Percentiles rank a stretch among this genome's conserved stretches.
These are phyloP conservation scores for Suillus cothurnatus DNA, from an alignment of 768 basidiomycete genomes.

Conservation along the genomic window DNA sequence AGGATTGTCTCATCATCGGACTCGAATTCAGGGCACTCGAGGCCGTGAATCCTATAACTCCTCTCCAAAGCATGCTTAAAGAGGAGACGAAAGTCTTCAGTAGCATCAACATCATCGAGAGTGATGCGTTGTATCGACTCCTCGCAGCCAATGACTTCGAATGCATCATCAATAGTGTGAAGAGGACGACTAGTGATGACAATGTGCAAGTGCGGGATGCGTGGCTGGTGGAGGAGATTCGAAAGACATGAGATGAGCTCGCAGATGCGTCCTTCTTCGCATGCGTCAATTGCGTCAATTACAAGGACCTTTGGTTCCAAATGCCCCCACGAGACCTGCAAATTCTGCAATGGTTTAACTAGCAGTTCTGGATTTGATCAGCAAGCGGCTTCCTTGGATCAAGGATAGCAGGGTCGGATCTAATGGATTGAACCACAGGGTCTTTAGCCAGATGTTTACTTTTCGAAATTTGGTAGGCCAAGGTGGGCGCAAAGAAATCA, in stretches of 20 bases:
- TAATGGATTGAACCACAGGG: not conserved
- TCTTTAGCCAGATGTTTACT: not conserved
- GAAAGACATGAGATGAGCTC: not conserved
- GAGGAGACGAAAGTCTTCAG: not conserved
- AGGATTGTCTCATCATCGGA: not conserved
- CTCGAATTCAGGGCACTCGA: not conserved
- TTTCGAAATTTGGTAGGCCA: conserved; percentile 1
- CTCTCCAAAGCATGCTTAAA: not conserved
- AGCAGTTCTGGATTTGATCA: not conserved
- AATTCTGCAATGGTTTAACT: not conserved
- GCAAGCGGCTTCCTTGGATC: not conserved
- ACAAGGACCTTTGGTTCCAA: not conserved
- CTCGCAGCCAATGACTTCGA: not conserved
- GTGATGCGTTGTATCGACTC: not conserved
- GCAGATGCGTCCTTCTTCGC: not conserved
- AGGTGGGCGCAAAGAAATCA: conserved; percentile 1
- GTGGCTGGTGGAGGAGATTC: not conserved
- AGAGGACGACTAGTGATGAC: not conserved
- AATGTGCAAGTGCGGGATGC: not conserved
- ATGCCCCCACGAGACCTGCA: not conserved
- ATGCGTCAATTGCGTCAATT: conserved; percentile 2
- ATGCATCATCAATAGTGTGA: not conserved
- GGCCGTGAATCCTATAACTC: not conserved
- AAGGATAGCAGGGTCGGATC: conserved; percentile 1
- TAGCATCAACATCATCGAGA: not conserved